Base-by-base conservation (phyloP, 2,329 filamentous ascomycete genomes). In the Pseudocercospora fuligena region DNA sequence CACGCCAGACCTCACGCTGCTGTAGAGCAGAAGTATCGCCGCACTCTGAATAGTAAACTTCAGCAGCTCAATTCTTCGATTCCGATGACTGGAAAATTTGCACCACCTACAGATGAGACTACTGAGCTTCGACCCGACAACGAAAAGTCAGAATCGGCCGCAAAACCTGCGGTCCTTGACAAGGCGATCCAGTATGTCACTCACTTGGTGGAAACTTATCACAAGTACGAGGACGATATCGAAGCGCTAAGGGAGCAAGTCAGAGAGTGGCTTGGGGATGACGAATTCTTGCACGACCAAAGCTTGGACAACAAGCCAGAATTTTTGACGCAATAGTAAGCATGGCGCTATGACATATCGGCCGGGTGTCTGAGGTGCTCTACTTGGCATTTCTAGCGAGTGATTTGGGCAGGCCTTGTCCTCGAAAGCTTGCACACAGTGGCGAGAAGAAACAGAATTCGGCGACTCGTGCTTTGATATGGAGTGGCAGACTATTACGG, bases 171-270 rank as follows among this genome's bases (percentile, higher is more conserved):
- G n/a, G 63, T 70, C 1, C 68, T 70, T 31, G 68, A 70, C 60
- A 70, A 67, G 56, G 68, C 68, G 9, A 70, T 70, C 31, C 68
- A 70, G 51, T 70, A 70, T 49, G 62, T 66, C 9, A 63, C 64
- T 5, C 68, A 70, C 54, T 56, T 70, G n/a, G 58, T 67, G 19
- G 65, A 66, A 51, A 70, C 68, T 5, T 70, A 67, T 40, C 65
- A 49, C 40, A 67, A 66, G 54, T 70, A 70, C 54, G 68, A 70
- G 23, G 53, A 64, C 43, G 68, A 70, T 19, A 70, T 70, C 33
- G 62, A 66, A 25, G 53, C 60, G 16, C 57, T 70, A 29, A 56
- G 65, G 33, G 21, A 59, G 21, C 65, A 68, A 53, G 65, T 70
- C 27, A 65, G 63, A 33, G 68, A 68, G 6, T 66, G 65, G 65